phyloP scores from a whole-genome alignment of 352 stramenopile species.

The Pythium aristosporum region DNA sequence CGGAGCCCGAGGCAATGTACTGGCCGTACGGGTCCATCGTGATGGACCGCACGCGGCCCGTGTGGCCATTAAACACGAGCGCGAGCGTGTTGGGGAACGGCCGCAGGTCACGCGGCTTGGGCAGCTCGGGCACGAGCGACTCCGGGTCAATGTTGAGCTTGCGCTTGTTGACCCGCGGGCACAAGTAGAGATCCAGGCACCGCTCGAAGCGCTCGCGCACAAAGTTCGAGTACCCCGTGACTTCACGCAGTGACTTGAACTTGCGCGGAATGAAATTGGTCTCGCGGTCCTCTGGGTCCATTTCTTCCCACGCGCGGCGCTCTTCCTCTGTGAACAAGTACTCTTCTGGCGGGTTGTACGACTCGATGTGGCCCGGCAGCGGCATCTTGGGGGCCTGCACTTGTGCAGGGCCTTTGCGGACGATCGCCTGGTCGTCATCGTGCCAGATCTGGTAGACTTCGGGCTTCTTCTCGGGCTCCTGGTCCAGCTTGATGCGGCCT shows the following conservation, averaged over 20 bases:
- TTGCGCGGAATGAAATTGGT: slow-evolving; percentile 98
- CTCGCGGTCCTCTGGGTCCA: slow-evolving; percentile 95
- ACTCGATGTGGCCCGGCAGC: slow-evolving; percentile 97
- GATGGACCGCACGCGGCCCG: slow-evolving; percentile 91
- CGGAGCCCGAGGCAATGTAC: slow-evolving; percentile 95
- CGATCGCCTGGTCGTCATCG: slow-evolving; percentile 85
- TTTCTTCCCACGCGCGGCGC: slow-evolving; percentile 92
- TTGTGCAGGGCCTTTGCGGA: slow-evolving; percentile 93
- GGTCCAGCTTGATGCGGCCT: slow-evolving; percentile 92
- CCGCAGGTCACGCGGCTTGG: slow-evolving; percentile 95
- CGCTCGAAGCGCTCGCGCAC: slow-evolving; percentile 99
- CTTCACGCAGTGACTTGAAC: slow-evolving; percentile 95
- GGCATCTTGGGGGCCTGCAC: slow-evolving; percentile 98
- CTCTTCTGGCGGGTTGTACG: slow-evolving; percentile 99
- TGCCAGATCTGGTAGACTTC: slow-evolving; percentile 93
- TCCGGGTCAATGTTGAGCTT: slow-evolving; percentile 99
- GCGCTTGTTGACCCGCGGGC: slow-evolving; percentile 93
- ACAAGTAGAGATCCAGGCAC: slow-evolving; percentile 99
- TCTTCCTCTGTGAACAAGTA: slow-evolving; percentile 98
- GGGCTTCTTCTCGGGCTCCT: slow-evolving; percentile 91
- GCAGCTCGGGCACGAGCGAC: slow-evolving; percentile 94
- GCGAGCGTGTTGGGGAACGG: slow-evolving; percentile 97
- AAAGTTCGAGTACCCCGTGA: slow-evolving; percentile 96
- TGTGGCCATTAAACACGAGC: slow-evolving; percentile 89
- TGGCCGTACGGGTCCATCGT: slow-evolving; percentile 95